These are phyloP conservation scores for Diversispora epigaea DNA, from an alignment of 192 early-diverging fungal genomes.

Conservation along the genomic window DNA sequence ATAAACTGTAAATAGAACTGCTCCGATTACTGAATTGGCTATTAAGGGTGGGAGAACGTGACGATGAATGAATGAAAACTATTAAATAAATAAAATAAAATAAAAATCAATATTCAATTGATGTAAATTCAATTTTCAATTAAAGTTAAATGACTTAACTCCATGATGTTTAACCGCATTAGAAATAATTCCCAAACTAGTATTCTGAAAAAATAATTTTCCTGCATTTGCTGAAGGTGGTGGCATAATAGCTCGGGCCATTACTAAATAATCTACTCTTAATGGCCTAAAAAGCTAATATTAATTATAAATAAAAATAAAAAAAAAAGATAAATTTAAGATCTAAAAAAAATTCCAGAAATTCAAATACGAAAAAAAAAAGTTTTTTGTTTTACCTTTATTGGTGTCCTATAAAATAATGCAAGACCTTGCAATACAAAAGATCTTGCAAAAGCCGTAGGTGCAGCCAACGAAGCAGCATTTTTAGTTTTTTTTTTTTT, in stretches of 20 bases:
- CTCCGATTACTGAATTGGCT: conserved; percentile 73
- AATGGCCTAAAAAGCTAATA: conserved; percentile 69
- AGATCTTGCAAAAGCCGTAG: conserved; percentile 55
- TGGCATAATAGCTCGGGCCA: conserved; percentile 71
- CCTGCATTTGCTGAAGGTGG: conserved; percentile 37
- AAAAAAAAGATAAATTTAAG: background rate
- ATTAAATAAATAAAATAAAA: conserved; percentile 7
- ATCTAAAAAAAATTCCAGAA: background rate
- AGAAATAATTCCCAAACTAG: conserved; percentile 70
- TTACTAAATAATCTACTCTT: conserved; percentile 76
- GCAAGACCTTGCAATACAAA: conserved; percentile 53
- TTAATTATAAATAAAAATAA: background rate
- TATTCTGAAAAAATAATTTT: conserved; percentile 57
- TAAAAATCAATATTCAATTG: background rate
- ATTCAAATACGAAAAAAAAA: background rate
- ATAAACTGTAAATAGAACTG: conserved; percentile 77
- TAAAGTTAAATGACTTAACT: too few species aligned
- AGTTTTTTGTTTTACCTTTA: conserved; percentile 50
- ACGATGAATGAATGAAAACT: conserved; percentile 56
- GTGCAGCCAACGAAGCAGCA: conserved; percentile 52
- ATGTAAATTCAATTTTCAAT: too few species aligned
- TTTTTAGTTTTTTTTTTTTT: conserved; percentile 52
- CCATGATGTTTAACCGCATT: conserved; percentile 69
- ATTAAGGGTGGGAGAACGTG: conserved; percentile 73
- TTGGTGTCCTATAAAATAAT: conserved; percentile 57